Conservation (phyloP, 495 filamentous ascomycete genomes). For the Hyaloscypha hepaticicola region DNA sequence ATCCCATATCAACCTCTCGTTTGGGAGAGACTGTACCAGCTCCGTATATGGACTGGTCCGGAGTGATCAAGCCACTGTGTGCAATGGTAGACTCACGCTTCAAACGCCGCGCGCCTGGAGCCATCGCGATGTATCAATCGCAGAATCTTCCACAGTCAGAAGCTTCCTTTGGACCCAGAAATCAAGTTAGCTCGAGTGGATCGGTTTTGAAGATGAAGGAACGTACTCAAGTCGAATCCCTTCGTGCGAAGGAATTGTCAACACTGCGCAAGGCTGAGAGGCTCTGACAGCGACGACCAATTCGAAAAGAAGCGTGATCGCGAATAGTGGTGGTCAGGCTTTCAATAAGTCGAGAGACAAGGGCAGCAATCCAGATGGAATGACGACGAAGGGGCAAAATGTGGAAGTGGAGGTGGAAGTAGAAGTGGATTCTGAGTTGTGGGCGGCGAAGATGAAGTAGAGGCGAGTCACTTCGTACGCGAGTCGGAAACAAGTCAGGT, state of each 20-base stretch:
- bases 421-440: not conserved
- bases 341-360: no score
- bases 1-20: constrained; percentile 4
- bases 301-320: no score
- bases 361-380: no score
- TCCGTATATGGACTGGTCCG: constrained; percentile 9
- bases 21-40: constrained; percentile 17
- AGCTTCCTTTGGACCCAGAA: no score
- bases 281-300: no score
- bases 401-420: not conserved
- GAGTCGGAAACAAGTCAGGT: not conserved
- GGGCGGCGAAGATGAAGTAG: not conserved
- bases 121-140: constrained; percentile 5
- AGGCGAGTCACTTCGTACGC: not conserved
- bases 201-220: not conserved
- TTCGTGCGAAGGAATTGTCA: no score
- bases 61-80: constrained; percentile 13
- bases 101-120: not conserved
- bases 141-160: not conserved
- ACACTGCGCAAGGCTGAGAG: not conserved
- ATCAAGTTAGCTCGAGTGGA: no score
- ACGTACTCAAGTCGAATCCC: not conserved
- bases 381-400: no score
- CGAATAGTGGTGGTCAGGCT: no score
- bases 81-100: constrained; percentile 19